These are phyloP conservation scores for Pichia sp. DNA, from an alignment of 1,139 yeast genomes.

Conservation along the genomic window DNA sequence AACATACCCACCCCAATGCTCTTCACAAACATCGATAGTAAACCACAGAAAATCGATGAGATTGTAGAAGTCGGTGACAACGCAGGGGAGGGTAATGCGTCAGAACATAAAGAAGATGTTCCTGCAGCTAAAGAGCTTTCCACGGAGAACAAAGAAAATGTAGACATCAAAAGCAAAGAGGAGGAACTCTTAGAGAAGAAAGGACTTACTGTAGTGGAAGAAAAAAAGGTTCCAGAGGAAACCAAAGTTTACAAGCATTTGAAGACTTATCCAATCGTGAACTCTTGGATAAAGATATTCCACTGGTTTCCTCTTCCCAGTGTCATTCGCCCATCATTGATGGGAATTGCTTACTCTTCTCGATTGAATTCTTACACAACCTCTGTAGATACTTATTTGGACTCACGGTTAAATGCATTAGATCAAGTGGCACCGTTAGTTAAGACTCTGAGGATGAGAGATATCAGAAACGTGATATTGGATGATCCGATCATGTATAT, in stretches of 20 bases:
- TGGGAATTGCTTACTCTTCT: slow-evolving; percentile 25
- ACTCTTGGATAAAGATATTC: slow-evolving; percentile 37
- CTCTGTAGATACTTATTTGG: slow-evolving; percentile 31
- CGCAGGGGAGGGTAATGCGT: too few relatives aligned
- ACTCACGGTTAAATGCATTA: slow-evolving; percentile 35
- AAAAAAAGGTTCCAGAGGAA: slow-evolving; percentile 19
- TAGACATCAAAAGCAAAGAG: background rate
- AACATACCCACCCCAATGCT: slow-evolving; percentile 1
- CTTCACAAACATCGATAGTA: slow-evolving; percentile 3
- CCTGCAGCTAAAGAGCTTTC: background rate
- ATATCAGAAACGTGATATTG: slow-evolving; percentile 40
- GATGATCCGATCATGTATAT: slow-evolving; percentile 20
- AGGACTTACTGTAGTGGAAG: background rate
- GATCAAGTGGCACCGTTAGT: slow-evolving; percentile 39
- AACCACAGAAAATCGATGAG: background rate
- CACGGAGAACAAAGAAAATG: background rate
- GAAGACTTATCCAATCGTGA: slow-evolving; percentile 39
- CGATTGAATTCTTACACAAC: slow-evolving; percentile 21
- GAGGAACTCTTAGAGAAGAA: background rate
- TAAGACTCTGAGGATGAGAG: slow-evolving; percentile 39
- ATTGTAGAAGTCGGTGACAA: background rate
- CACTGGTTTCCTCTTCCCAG: slow-evolving; percentile 38
- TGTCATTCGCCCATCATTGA: slow-evolving; percentile 28
- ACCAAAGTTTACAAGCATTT: slow-evolving; percentile 35
- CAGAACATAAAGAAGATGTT: background rate